Evolutionary conservation across 2,329 filamentous ascomycete genomes (phyloP), one percentile per base, ranked within the genome.

Genomic region (Nigrospora oryzae): DNA sequence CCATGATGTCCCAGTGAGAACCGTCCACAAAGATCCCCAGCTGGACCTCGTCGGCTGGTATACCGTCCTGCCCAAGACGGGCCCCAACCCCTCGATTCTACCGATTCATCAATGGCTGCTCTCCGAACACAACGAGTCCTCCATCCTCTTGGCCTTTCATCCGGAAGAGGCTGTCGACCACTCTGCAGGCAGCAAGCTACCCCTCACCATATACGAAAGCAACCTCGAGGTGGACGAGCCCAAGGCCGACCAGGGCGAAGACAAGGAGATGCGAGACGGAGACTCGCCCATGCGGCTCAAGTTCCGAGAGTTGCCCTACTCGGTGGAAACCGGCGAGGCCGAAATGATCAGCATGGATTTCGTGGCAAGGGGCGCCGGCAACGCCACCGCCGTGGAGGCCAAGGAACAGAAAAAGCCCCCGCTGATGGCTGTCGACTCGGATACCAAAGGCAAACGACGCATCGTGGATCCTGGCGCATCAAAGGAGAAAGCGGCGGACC

Each of bases 341-440:
- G 93, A 98, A 65, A 96, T 96, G 89, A 97, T 98, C 53, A 86
- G 87, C 54, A 87, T 98, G 57, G 89, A 96, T 64, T 95, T 90
- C 53, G 85, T 98, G 16, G 90, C 91, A 1, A 83, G 84, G 43
- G 88, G 86, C 35, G 86, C 86, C 39, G 87, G 86, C 40, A 91
- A 87, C 57, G 90, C 89, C 19, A 82, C 85, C 11, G 80, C 80
- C 31, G 69, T 79, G 15, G 53, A 57, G 43, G 50, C 49, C 5
- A 55, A 53, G 36, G 60, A 62, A 45, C 56, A 60, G 42, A 69
- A 71, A 46, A 70, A 71, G 46, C 60, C 67, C n/a, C 60, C 61
- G 38, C 65, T 68, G 35, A 64, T 50, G 33, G 40, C 46, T 17
- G 30, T 73, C 10, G 71, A 74, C 40, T 63, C 71, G 14, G 70